Base-by-base conservation (phyloP, 345 rosid species). In the Acer campestre region DNA sequence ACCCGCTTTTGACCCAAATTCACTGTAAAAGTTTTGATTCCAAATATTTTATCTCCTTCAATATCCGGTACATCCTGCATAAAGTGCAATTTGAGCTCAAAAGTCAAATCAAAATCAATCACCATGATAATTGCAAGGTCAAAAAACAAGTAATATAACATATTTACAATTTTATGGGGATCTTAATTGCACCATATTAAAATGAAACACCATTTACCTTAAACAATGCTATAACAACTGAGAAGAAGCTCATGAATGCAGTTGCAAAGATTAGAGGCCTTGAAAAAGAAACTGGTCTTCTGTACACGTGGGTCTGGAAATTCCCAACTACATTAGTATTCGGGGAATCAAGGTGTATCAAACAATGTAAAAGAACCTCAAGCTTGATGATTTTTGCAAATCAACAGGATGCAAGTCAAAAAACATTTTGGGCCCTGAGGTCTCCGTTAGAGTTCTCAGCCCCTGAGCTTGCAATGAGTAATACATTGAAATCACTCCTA, bases 191-290 rank as follows among this genome's bases (percentile, higher is more conserved):
- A 20, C 12, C 17, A 55, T 38, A 51, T 48, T 55, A 70, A 31
- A 51, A 35, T 25, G 55, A 16, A 63, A 62, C 20, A 75, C 0
- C 27, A 77, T 44, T 78, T 85, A 93, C 99, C 98, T 95, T 95
- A 81, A 95, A 95, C 75, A 95, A 82, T 64, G 99, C 99, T 18
- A 95, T 95, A 48, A 93, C 99, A 7, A 93, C 90, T 23, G 99
- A 93, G 88, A 95, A 93, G 87, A 95, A 95, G 88, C 97, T 91
- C 98, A 95, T 95, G 85, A 95, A 93, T 65, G 93, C 96, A 76
- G 96, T 92, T 16, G 99, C 97, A 68, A 95, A 95, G 13, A 93
- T 92, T 75, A 95, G 81, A 40, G 99, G 94, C 78, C 88, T 88
- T 0, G 99, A 84, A 80, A 93, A 80, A 67, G 82, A 75, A 55